Base-by-base conservation (phyloP, 1,139 yeast species). In the Candida glucosophila region DNA sequence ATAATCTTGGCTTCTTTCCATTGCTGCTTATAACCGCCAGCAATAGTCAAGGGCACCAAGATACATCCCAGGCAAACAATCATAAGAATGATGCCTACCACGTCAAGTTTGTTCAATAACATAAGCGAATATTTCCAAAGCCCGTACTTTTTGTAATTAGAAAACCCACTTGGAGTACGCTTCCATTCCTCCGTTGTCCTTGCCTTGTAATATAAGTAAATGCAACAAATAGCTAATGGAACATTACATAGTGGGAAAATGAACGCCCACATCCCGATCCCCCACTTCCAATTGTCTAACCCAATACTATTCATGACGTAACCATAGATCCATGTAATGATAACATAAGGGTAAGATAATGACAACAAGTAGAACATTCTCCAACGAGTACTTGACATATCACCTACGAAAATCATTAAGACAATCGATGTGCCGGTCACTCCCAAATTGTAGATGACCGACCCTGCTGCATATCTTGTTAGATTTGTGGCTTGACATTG, bases 261-360 rank as follows among this genome's bases (percentile, higher is more conserved):
- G 32, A 55, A 55, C 1, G 64, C 65, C 60, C 60, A 59, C 50
- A 58, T 56, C 14, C 60, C 58, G 44, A 49, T 53, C 22, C 40
- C 38, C 59, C 61, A 55, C 19, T 33, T 24, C 22, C 27, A 23
- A 20, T 30, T 16, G 9, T 19, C 11, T 9, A 14, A 15, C 12
- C 26, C 27, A 13, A 39, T 27, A 10, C 41, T 38, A 9, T 32
- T 28, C 14, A 40, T 29, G n/a, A 76, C 49, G 36, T 71, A 56
- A 41, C 82, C 85, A 18, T 71, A 50, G 26, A 75, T 57, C 85
- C 85, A 77, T 6, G 83, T 74, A 45, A 73, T 76, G 51, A 77
- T 73, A 35, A 77, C 67, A 39, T 62, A 73, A 2, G 85, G 82
- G 37, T 68, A 54, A 3, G 78, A 68, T 11, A 82, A 80, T 14